phyloP scores from a whole-genome alignment of 73 alveolate species.

The Breviolum minutum region DNA sequence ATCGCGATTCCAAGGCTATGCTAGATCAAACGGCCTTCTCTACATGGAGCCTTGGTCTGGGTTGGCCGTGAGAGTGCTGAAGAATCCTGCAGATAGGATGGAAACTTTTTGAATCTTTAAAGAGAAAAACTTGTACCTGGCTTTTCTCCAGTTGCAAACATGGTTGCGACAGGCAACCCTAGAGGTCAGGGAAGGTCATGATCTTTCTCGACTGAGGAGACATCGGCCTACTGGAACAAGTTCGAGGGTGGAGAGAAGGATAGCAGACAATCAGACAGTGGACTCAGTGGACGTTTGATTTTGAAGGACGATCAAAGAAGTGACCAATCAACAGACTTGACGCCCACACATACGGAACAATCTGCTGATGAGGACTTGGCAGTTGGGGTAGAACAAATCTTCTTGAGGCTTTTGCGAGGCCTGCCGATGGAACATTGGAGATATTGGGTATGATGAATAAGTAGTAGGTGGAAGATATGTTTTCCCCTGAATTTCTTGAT shows the following conservation, averaged over 20 bases:
- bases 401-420: constrained; percentile 92
- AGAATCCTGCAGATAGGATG: too few relatives aligned
- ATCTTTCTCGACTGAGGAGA: constrained; percentile 32
- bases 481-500: too few relatives aligned
- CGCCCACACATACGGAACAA: background rate
- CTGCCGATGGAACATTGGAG: background rate
- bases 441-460: too few relatives aligned
- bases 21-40: constrained; percentile 80
- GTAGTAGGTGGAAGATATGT: background rate
- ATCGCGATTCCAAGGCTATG: constrained; percentile 18
- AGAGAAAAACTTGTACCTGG: too few relatives aligned
- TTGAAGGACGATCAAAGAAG: background rate
- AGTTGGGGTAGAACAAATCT: constrained; percentile 90
- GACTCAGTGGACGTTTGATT: too few relatives aligned
- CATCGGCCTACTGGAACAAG: constrained; percentile 93
- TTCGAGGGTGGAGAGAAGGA: constrained; percentile 88
- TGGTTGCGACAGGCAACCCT: too few relatives aligned
- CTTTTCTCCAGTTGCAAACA: too few relatives aligned
- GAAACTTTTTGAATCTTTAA: too few relatives aligned
- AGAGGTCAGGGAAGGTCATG: background rate
- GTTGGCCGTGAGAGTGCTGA: background rate
- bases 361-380: constrained; percentile 62
- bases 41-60: constrained; percentile 45
- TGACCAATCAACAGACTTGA: background rate
- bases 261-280: background rate